These are phyloP conservation scores for Leishmania turanica DNA, from an alignment of 208 protist species.

Conservation along the genomic window DNA sequence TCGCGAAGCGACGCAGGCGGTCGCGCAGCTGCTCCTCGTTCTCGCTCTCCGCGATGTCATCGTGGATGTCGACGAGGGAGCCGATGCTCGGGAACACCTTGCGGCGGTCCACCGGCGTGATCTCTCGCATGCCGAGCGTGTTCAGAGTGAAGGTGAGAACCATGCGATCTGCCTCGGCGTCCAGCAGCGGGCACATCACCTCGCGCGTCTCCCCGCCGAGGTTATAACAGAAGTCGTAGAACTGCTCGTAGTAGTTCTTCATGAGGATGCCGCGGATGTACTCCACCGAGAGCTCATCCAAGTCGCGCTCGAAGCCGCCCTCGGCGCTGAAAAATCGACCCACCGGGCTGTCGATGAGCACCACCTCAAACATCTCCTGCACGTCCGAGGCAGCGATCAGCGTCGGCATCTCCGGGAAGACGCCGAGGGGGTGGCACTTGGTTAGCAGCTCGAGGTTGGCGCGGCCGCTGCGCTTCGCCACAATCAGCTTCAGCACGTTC, in stretches of 20 bases:
- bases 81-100: slow-evolving; percentile 92
- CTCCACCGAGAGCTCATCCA: slow-evolving; percentile 96
- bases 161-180: slow-evolving; percentile 98
- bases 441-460: slow-evolving; percentile 91
- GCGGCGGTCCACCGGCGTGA: slow-evolving; percentile 73
- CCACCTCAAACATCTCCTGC: slow-evolving; percentile 97
- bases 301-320: slow-evolving; percentile 80
- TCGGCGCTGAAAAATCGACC: slow-evolving; percentile 86
- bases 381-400: slow-evolving; percentile 91
- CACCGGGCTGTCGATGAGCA: slow-evolving; percentile 97
- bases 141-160: slow-evolving; percentile 98
- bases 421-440: slow-evolving; percentile 98
- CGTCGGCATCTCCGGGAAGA: slow-evolving; percentile 95
- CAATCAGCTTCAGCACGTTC: slow-evolving; percentile 93
- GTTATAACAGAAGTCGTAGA: slow-evolving; percentile 95
- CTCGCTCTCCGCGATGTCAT: slow-evolving; percentile 83
- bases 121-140: slow-evolving; percentile 94
- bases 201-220: slow-evolving; percentile 89
- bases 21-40: slow-evolving; percentile 82
- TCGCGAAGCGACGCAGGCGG: slow-evolving; percentile 74
- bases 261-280: slow-evolving; percentile 98
- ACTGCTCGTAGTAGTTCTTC: slow-evolving; percentile 99
- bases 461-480: slow-evolving; percentile 83
- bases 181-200: slow-evolving; percentile 90
- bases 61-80: slow-evolving; percentile 87